phyloP scores from a whole-genome alignment of 495 filamentous ascomycete species.

The Penicillium roqueforti region DNA sequence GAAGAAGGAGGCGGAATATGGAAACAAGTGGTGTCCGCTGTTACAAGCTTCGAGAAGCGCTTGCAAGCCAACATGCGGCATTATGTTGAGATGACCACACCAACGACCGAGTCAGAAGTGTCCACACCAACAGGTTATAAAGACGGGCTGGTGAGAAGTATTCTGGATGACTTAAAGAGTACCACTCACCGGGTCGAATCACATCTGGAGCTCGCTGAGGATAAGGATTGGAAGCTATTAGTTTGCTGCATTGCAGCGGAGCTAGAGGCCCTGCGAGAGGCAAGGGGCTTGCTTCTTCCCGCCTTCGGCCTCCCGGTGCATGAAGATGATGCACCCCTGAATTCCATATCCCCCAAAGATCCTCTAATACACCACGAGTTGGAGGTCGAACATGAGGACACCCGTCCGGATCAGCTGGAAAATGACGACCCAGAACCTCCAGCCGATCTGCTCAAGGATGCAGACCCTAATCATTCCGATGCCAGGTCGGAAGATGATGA shows the following conservation, averaged over 20 bases:
- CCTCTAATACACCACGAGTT: constrained; percentile 6
- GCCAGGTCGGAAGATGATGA: constrained; percentile 44
- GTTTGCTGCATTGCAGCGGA: constrained; percentile 88
- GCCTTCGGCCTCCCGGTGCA: constrained; percentile 22
- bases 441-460: constrained; percentile 37
- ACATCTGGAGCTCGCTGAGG: constrained; percentile 40
- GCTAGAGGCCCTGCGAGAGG: constrained; percentile 74
- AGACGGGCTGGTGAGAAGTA: constrained; percentile 29
- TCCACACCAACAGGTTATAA: constrained; percentile 12
- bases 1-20: constrained; percentile 80
- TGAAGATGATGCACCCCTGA: constrained; percentile 4
- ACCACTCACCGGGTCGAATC: constrained; percentile 38
- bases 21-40: constrained; percentile 61
- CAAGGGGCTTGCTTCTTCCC: constrained; percentile 57
- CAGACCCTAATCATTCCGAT: constrained; percentile 22
- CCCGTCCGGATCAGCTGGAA: constrained; percentile 18
- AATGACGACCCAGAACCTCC: constrained; percentile 38
- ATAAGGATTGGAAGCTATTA: constrained; percentile 76
- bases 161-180: constrained; percentile 42
- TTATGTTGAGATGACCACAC: constrained; percentile 25
- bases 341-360: constrained; percentile 5
- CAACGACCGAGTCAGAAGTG: constrained; percentile 14
- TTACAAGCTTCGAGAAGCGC: constrained; percentile 64
- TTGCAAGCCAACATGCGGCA: constrained; percentile 55
- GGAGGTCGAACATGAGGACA: background rate